Percentiles rank a stretch among this genome's conserved stretches.
Conservation (phyloP, 176 grass and related monocot species). For the Cenchrus purpureus region DNA sequence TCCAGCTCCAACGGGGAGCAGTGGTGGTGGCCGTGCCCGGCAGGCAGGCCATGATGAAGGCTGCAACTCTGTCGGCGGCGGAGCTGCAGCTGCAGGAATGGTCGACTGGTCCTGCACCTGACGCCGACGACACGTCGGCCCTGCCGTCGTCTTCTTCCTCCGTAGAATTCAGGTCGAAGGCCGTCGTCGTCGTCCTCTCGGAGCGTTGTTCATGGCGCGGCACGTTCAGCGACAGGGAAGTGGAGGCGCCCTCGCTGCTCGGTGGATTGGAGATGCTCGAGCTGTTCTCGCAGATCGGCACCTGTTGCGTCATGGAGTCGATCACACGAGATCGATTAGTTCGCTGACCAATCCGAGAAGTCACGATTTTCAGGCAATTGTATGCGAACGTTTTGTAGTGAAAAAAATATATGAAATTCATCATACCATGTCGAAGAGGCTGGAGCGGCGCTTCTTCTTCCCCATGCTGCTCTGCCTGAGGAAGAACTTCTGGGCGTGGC, state of each 20-base stretch:
- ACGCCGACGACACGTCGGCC: not conserved
- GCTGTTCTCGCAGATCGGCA: conserved; percentile 47
- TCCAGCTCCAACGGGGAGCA: conserved; percentile 52
- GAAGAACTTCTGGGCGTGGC: conserved; percentile 97
- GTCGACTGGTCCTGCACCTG: not conserved
- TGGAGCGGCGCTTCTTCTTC: conserved; percentile 89
- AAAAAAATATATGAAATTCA: not conserved
- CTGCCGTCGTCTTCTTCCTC: conserved; percentile 40
- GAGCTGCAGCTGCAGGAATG: not conserved
- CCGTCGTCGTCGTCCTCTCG: not conserved
- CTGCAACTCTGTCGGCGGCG: conserved; percentile 31
- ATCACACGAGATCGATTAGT: not conserved
- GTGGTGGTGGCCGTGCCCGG: conserved; percentile 9
- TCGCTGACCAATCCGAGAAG: not conserved
- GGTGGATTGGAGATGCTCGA: conserved; percentile 11
- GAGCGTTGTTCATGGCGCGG: not conserved
- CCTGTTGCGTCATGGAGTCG: conserved; percentile 28
- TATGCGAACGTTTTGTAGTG: not conserved
- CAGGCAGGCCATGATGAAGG: conserved; percentile 26
- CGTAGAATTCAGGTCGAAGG: conserved; percentile 50
- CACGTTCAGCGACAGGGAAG: conserved; percentile 32
- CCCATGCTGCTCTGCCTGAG: conserved; percentile 76
- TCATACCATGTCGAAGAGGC: conserved; percentile 90
- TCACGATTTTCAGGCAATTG: not conserved
- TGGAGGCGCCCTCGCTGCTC: conserved; percentile 22